phyloP scores from a whole-genome alignment of 1,284 basidiomycete genomes.

The Porodaedalea pini region DNA sequence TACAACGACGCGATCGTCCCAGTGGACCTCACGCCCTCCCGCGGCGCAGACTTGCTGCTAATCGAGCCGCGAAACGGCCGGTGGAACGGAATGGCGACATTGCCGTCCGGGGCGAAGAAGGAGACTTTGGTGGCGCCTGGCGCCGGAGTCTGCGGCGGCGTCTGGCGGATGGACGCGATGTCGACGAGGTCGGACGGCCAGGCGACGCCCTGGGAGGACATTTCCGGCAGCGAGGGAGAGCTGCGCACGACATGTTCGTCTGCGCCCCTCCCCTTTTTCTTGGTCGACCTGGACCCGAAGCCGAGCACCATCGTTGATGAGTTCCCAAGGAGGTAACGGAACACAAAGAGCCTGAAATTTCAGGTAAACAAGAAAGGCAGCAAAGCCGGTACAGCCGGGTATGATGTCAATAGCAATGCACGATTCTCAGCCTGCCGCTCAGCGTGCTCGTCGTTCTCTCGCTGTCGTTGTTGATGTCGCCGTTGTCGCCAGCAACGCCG shows the following conservation, averaged over 20 bases:
- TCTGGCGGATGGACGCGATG: constrained; percentile 49
- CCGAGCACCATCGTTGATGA: constrained; percentile 52
- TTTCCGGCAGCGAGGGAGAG: constrained; percentile 73
- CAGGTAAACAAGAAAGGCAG: constrained; percentile 7
- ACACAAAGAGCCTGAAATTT: not conserved
- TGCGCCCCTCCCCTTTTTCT: constrained; percentile 37
- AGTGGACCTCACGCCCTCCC: constrained; percentile 32
- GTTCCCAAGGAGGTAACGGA: not conserved
- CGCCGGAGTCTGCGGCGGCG: constrained; percentile 32
- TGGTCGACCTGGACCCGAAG: constrained; percentile 57
- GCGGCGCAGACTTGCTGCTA: constrained; percentile 29
- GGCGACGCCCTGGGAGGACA: constrained; percentile 65
- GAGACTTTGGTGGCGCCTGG: constrained; percentile 63
- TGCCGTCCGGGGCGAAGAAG: constrained; percentile 43
- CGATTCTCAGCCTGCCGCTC: not conserved
- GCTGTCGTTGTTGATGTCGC: not conserved
- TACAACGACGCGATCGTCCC: constrained; percentile 65
- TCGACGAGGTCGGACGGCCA: constrained; percentile 80
- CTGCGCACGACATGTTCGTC: constrained; percentile 47
- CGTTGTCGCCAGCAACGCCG: constrained; percentile 13
- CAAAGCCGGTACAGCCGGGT: constrained; percentile 3
- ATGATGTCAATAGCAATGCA: not conserved
- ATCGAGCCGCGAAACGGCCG: constrained; percentile 67
- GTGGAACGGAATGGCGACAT: constrained; percentile 65
- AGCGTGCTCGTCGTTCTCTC: not conserved